Base-by-base conservation (phyloP, 208 protist species). In the Vickermania ingenoplastis region DNA sequence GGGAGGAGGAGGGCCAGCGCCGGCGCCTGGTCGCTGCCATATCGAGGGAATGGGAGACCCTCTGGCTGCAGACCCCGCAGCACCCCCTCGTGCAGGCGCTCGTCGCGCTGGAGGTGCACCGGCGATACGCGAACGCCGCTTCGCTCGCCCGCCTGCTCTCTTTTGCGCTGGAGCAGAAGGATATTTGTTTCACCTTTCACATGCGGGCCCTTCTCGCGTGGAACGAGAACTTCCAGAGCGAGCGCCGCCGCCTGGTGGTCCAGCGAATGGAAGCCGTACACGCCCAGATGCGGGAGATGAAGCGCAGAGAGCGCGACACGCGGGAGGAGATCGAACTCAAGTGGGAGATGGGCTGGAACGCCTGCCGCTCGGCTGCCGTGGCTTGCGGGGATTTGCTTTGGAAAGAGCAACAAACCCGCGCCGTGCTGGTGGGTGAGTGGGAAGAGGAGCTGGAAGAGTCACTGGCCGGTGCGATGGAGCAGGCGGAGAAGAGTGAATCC, bases 81-180 rank as follows among this genome's bases (percentile, higher is more conserved):
- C 23, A 41, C 50, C 54, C 53, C 0, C 54, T 89, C 3, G 54
- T 55, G 11, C 41, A 61, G 2, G 31, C 81, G 3, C 83, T 81
- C 58, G 21, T 77, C 17, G 77, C 69, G 14, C 57, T 89, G 41
- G 68, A 77, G 1, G 51, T 67, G 4, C 75, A 85, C 25, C 58
- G 72, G 57, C 68, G 78, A 17, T 45, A 45, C 36, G 17, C 11
- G 11, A 45, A 17, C 36, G 11, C 36, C 11, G 11, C 7, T 17
- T 7, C 36, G 7, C 68, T 72, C 24, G 63, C 61, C 51, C 65
- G 72, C 29, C 68, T 89, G 51, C 28, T 70, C 48, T 30, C 13
- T n/a, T 89, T 67, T 67, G 77, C 74, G 14, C 22, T 66, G 45
- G 67, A 83, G 31, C 71, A 84, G 65, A 61, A 75, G 25, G 77